phyloP scores from a whole-genome alignment of 306 rosid genomes.

The Vicia faba region DNA sequence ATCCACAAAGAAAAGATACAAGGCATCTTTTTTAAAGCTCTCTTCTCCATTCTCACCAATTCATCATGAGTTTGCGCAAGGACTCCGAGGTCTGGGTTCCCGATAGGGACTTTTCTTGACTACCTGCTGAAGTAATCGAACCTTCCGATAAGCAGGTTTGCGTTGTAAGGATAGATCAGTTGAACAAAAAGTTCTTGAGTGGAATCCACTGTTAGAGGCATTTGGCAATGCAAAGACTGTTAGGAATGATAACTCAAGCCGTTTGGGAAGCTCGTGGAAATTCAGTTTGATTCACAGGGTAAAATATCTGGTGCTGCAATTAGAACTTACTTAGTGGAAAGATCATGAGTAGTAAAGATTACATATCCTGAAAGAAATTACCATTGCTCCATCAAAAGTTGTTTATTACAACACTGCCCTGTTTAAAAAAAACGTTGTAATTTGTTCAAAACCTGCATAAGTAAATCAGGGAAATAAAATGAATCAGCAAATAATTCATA shows the following conservation, averaged over 20 bases:
- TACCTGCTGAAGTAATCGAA: constrained; percentile 64
- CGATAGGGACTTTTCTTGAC: constrained; percentile 73
- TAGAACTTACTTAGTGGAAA: constrained; percentile 91
- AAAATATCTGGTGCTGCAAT: constrained; percentile 99
- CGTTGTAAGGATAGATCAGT: constrained; percentile 80
- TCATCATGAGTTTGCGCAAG: constrained; percentile 64
- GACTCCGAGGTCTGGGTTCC: constrained; percentile 95
- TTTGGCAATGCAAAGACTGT: constrained; percentile 97
- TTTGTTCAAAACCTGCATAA: too few relatives aligned
- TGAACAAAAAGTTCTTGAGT: constrained; percentile 98
- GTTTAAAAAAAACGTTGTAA: too few relatives aligned
- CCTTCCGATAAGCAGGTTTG: constrained; percentile 50
- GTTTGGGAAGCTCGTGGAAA: constrained; percentile 98
- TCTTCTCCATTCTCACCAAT: constrained; percentile 21
- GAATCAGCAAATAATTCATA: too few relatives aligned
- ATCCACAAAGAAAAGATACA: too few relatives aligned
- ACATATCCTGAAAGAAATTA: constrained; percentile 95
- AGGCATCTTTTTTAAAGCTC: too few relatives aligned
- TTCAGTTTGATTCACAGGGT: constrained; percentile 93
- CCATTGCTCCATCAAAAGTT: too few relatives aligned
- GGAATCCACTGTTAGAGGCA: constrained; percentile 97
- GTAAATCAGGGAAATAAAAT: too few relatives aligned
- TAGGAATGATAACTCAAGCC: constrained; percentile 97
- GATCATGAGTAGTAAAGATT: constrained; percentile 93
- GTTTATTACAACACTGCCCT: too few relatives aligned